A percentile compares a stretch with the other conserved stretches of the same genome.
phyloP scores from a whole-genome alignment of 2,329 filamentous ascomycete genomes.

The Gnomoniopsis smithogilvyi region DNA sequence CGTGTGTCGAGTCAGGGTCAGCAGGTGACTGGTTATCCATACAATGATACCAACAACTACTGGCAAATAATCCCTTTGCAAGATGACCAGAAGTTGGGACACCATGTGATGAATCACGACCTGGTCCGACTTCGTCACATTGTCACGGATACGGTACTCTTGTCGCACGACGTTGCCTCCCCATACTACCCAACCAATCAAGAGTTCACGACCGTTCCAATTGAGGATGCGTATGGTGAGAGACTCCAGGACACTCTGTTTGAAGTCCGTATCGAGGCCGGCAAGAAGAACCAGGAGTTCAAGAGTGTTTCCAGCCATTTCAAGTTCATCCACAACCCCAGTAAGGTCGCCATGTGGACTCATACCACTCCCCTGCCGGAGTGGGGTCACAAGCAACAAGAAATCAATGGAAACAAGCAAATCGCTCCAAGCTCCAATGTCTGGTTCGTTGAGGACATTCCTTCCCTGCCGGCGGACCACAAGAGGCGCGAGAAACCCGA shows the following conservation, averaged over 20 bases:
- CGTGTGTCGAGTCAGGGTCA: slow-evolving; percentile 96
- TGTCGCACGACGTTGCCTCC: slow-evolving; percentile 96
- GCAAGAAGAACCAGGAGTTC: slow-evolving; percentile 78
- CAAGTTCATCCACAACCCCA: slow-evolving; percentile 91
- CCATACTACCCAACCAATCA: slow-evolving; percentile 97
- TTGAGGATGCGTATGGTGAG: slow-evolving; percentile 68
- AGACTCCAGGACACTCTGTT: slow-evolving; percentile 90
- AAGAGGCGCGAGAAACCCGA: slow-evolving; percentile 72
- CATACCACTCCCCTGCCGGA: slow-evolving; percentile 93
- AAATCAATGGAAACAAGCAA: slow-evolving; percentile 99
- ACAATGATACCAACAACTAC: slow-evolving; percentile 98
- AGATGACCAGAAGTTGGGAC: slow-evolving; percentile 55
- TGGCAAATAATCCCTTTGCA: slow-evolving; percentile 84
- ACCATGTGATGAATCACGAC: slow-evolving; percentile 77
- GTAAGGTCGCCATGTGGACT: slow-evolving; percentile 99
- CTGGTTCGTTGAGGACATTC: slow-evolving; percentile 90
- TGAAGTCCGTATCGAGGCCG: slow-evolving; percentile 84
- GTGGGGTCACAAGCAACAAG: slow-evolving; percentile 95
- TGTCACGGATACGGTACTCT: slow-evolving; percentile 77
- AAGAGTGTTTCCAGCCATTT: slow-evolving; percentile 90
- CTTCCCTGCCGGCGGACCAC: slow-evolving; percentile 70
- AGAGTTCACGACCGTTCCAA: slow-evolving; percentile 83
- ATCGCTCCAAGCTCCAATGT: slow-evolving; percentile 84
- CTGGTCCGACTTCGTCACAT: slow-evolving; percentile 82
- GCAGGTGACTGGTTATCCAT: slow-evolving; percentile 96